A percentile compares a stretch with the other conserved stretches of the same genome.
phyloP scores from a whole-genome alignment of 108 stramenopile species.

The Schizochytrium sp. region DNA sequence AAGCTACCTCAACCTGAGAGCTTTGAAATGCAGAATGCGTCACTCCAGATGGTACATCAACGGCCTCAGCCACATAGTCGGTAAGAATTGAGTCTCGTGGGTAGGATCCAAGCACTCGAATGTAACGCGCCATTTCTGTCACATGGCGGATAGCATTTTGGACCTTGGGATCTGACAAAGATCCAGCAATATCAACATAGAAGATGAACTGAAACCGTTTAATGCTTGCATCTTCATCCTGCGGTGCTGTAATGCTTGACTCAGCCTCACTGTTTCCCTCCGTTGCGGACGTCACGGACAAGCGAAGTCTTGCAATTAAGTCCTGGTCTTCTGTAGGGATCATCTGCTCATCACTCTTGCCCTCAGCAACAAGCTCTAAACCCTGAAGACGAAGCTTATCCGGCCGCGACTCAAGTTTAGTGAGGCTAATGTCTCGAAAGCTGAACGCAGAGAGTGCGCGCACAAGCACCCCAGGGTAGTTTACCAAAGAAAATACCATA shows the following conservation, averaged over 20 bases:
- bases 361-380: conserved; percentile 9
- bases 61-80: conserved; percentile 15
- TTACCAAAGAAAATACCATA: conserved; percentile 92
- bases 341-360: not conserved
- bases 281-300: conserved; percentile 62
- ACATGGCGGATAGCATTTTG: conserved; percentile 73
- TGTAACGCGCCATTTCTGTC: conserved; percentile 69
- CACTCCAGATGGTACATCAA: not conserved
- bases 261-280: not conserved
- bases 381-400: conserved; percentile 64
- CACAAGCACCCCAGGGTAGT: conserved; percentile 91
- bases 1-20: not conserved
- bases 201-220: conserved; percentile 75
- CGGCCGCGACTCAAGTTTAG: conserved; percentile 95
- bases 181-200: conserved; percentile 74
- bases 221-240: conserved; percentile 42
- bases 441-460: conserved; percentile 95
- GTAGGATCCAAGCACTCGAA: conserved; percentile 74
- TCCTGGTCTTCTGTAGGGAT: conserved; percentile 61
- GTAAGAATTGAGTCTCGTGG: conserved; percentile 68
- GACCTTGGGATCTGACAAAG: conserved; percentile 69
- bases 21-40: no score
- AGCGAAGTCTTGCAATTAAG: conserved; percentile 72
- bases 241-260: conserved; percentile 33
- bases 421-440: conserved; percentile 92